phyloP scores from a whole-genome alignment of 2,329 filamentous ascomycete species.

The Hypoxylon sp. region DNA sequence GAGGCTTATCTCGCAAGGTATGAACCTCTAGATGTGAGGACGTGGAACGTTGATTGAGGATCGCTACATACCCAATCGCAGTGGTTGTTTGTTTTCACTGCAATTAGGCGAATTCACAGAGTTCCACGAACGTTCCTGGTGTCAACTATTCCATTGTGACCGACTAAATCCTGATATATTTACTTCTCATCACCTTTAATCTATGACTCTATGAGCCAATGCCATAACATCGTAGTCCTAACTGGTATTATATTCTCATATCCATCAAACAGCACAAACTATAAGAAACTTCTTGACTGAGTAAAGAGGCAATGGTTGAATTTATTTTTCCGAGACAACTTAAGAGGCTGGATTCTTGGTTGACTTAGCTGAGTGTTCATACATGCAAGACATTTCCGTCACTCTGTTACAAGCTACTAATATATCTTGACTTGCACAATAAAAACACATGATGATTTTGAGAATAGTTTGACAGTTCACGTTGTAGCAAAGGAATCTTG shows the following conservation, averaged over 20 bases:
- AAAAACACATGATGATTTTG: too few relatives aligned
- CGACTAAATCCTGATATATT: neutral
- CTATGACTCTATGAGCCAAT: neutral
- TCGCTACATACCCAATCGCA: slow-evolving; percentile 73
- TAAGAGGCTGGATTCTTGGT: too few relatives aligned
- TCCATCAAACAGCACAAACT: too few relatives aligned
- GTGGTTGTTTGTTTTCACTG: slow-evolving; percentile 65
- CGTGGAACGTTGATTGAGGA: slow-evolving; percentile 75
- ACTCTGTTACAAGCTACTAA: too few relatives aligned
- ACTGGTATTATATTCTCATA: neutral
- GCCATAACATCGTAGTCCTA: neutral
- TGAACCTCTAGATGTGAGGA: slow-evolving; percentile 65
- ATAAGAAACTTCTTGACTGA: too few relatives aligned
- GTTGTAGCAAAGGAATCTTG: too few relatives aligned
- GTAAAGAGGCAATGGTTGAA: too few relatives aligned
- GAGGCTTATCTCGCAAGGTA: slow-evolving; percentile 52
- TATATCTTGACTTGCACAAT: too few relatives aligned
- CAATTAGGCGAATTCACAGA: slow-evolving; percentile 73
- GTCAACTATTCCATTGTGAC: slow-evolving; percentile 17
- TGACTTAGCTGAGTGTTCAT: too few relatives aligned
- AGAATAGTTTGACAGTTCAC: too few relatives aligned
- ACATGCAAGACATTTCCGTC: too few relatives aligned
- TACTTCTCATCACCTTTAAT: neutral
- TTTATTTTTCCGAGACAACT: too few relatives aligned
- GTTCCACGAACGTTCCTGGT: slow-evolving; percentile 61